Conservation (phyloP, 768 basidiomycete species). For the Leccinum variicolor region DNA sequence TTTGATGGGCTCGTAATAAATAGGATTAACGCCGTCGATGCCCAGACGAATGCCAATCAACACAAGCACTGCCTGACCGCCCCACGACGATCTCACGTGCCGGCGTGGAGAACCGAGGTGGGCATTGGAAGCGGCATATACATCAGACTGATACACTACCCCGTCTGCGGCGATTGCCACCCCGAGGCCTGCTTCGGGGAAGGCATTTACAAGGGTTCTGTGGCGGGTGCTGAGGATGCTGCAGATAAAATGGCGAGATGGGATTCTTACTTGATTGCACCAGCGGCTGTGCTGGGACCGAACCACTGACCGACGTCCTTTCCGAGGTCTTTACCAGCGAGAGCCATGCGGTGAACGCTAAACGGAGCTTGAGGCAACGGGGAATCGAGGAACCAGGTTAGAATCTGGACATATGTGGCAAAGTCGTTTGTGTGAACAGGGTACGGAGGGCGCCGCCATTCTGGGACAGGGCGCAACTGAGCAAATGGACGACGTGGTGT, state of each 20-base stretch:
- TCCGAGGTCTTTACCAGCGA: conserved; percentile 91
- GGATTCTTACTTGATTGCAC: conserved; percentile 77
- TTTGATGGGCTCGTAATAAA: conserved; percentile 87
- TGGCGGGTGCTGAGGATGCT: conserved; percentile 1
- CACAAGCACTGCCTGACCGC: conserved; percentile 78
- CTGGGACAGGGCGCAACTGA: conserved; percentile 37
- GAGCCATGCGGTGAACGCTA: conserved; percentile 93
- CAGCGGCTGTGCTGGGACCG: conserved; percentile 95
- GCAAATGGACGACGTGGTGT: neutral
- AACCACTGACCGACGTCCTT: conserved; percentile 98
- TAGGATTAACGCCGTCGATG: conserved; percentile 90
- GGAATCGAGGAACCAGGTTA: conserved; percentile 95
- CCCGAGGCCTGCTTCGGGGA: conserved; percentile 75
- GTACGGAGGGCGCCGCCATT: conserved; percentile 78
- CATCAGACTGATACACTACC: conserved; percentile 80
- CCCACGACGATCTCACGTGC: conserved; percentile 54
- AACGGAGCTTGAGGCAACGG: conserved; percentile 85
- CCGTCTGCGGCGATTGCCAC: conserved; percentile 83
- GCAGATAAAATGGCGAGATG: neutral
- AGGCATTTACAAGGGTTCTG: conserved; percentile 74
- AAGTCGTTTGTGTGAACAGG: conserved; percentile 60
- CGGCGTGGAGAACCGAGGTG: conserved; percentile 29
- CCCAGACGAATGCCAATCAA: conserved; percentile 86
- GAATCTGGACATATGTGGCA: conserved; percentile 84
- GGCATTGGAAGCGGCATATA: conserved; percentile 67